These are phyloP conservation scores for Pichia kluyveri DNA, from an alignment of 805 yeast genomes.

Conservation along the genomic window DNA sequence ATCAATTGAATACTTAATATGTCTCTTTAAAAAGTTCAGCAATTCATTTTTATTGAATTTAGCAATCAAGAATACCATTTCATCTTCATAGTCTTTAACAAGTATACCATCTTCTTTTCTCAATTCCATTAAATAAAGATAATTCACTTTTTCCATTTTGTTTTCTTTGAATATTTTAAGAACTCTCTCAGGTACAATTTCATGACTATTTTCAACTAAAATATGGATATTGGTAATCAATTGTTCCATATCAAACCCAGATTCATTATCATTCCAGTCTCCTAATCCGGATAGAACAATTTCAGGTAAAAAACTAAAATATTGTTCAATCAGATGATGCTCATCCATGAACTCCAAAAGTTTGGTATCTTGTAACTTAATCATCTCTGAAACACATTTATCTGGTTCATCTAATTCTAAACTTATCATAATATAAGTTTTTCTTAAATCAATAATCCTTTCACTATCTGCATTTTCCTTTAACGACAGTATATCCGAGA, in stretches of 20 bases:
- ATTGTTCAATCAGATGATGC: slow-evolving; percentile 52
- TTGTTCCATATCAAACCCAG: slow-evolving; percentile 23
- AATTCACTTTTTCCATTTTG: slow-evolving; percentile 43
- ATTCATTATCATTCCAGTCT: slow-evolving; percentile 29
- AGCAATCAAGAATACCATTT: slow-evolving; percentile 56
- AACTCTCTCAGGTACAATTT: slow-evolving; percentile 46
- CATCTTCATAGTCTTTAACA: slow-evolving; percentile 53
- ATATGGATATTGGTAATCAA: slow-evolving; percentile 40
- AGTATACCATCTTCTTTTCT: slow-evolving; percentile 45
- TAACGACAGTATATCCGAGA: neutral
- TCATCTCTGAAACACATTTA: slow-evolving; percentile 57
- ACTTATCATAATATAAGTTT: slow-evolving; percentile 43
- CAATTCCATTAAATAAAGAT: slow-evolving; percentile 57
- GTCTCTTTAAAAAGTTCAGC: slow-evolving; percentile 50
- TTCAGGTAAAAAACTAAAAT: slow-evolving; percentile 40
- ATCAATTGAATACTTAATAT: slow-evolving; percentile 58
- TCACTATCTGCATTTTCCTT: neutral
- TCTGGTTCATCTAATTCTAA: slow-evolving; percentile 47
- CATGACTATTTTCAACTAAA: slow-evolving; percentile 57
- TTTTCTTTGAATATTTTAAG: slow-evolving; percentile 36
- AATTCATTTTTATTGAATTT: slow-evolving; percentile 48
- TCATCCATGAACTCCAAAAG: slow-evolving; percentile 50
- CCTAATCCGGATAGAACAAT: slow-evolving; percentile 32
- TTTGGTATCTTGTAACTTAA: slow-evolving; percentile 43
- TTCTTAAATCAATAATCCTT: slow-evolving; percentile 25